These are phyloP conservation scores for Physaria fendleri DNA, from an alignment of 345 rosid species.

Conservation along the genomic window DNA sequence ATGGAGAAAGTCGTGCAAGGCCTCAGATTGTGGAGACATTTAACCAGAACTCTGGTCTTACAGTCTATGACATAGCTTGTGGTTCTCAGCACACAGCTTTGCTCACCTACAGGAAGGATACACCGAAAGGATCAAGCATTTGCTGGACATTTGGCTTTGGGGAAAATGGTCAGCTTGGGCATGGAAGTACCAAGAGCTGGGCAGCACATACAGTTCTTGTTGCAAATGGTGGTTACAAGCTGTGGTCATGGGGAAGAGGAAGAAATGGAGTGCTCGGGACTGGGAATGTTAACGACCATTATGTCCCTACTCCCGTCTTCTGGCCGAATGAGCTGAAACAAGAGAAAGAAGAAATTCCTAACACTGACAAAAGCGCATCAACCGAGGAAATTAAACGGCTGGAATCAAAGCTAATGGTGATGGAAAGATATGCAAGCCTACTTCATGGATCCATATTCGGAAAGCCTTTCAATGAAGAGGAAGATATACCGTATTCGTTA, in stretches of 20 bases:
- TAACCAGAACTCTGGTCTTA: slow-evolving; percentile 44
- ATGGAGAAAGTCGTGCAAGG: slow-evolving; percentile 44
- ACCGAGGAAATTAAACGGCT: slow-evolving; percentile 63
- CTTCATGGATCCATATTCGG: slow-evolving; percentile 84
- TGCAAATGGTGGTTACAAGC: slow-evolving; percentile 58
- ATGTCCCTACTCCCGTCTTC: slow-evolving; percentile 41
- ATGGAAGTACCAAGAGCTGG: slow-evolving; percentile 64
- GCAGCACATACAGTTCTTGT: slow-evolving; percentile 88
- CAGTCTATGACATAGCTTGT: slow-evolving; percentile 66
- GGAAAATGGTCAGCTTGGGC: slow-evolving; percentile 87
- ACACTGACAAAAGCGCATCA: slow-evolving; percentile 41
- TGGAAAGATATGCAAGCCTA: slow-evolving; percentile 71
- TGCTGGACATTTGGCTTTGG: slow-evolving; percentile 96
- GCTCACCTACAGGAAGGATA: slow-evolving; percentile 50
- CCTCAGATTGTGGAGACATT: slow-evolving; percentile 60
- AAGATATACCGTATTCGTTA: slow-evolving; percentile 56
- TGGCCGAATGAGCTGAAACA: slow-evolving; percentile 49
- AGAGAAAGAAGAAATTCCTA: slow-evolving; percentile 21
- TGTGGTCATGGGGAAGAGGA: slow-evolving; percentile 97
- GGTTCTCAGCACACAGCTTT: slow-evolving; percentile 88
- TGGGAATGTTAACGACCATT: slow-evolving; percentile 43
- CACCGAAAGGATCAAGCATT: slow-evolving; percentile 40
- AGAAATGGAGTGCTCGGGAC: slow-evolving; percentile 85
- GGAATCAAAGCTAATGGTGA: slow-evolving; percentile 47
- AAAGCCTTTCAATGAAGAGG: slow-evolving; percentile 59